Percentiles rank a stretch among this genome's conserved stretches.
Conservation (phyloP, 768 basidiomycete species). For the Crucibulum laeve region DNA sequence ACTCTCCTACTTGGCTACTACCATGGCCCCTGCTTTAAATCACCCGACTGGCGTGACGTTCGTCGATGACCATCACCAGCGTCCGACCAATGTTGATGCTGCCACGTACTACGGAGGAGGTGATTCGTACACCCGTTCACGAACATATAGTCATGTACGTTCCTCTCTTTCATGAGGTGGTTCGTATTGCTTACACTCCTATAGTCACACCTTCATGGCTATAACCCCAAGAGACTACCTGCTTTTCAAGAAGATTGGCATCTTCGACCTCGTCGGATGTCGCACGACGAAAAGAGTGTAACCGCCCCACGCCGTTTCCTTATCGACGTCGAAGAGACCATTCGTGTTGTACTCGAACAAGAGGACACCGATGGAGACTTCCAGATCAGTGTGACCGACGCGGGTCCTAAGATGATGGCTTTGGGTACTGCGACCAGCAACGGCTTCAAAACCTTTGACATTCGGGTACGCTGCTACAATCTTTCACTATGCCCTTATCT, state of each 20-base stretch:
- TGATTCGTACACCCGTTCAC: conserved; percentile 74
- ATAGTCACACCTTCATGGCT: conserved; percentile 70
- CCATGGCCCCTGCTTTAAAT: conserved; percentile 61
- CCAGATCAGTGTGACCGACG: conserved; percentile 94
- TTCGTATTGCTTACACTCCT: conserved; percentile 9
- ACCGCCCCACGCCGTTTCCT: conserved; percentile 84
- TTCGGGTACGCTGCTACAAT: conserved; percentile 53
- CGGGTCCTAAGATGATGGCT: conserved; percentile 94
- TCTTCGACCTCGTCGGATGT: conserved; percentile 71
- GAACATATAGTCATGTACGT: conserved; percentile 86
- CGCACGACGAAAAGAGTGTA: conserved; percentile 87
- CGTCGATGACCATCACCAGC: conserved; percentile 52
- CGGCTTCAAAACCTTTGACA: conserved; percentile 97
- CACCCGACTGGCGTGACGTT: conserved; percentile 67
- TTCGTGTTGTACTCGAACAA: conserved; percentile 92
- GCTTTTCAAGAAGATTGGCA: conserved; percentile 78
- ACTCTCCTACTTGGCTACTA: background rate
- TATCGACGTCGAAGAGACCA: conserved; percentile 97
- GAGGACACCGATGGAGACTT: conserved; percentile 98
- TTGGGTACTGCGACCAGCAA: conserved; percentile 96
- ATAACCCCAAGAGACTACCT: conserved; percentile 65
- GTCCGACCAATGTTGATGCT: conserved; percentile 60
- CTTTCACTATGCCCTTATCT: conserved; percentile 1
- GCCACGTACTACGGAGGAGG: conserved; percentile 79
- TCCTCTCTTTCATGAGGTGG: conserved; percentile 5